phyloP scores from a whole-genome alignment of 2,329 filamentous ascomycete genomes.

The Plectosphaerella plurivora region DNA sequence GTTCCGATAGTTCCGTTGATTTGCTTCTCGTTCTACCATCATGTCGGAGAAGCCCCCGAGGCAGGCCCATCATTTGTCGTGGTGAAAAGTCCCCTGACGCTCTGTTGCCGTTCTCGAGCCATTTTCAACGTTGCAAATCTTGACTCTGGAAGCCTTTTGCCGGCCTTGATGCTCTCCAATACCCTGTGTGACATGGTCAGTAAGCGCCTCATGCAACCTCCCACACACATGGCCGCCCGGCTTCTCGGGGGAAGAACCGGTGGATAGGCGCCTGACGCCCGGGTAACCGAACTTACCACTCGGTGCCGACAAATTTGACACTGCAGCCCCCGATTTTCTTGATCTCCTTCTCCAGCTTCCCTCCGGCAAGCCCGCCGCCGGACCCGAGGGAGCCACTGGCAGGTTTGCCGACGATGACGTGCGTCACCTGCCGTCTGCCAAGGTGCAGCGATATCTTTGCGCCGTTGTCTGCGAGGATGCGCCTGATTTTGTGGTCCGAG shows the following conservation, averaged over 20 bases:
- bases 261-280: background rate
- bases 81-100: slow-evolving; percentile 51
- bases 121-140: slow-evolving; percentile 63
- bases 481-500: slow-evolving; percentile 83
- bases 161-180: slow-evolving; percentile 75
- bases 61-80: background rate
- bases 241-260: slow-evolving; percentile 4
- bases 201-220: background rate
- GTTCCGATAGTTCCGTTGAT: no score
- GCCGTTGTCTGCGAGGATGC: slow-evolving; percentile 69
- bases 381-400: slow-evolving; percentile 44
- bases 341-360: slow-evolving; percentile 81
- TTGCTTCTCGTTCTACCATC: background rate
- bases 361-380: slow-evolving; percentile 70
- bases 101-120: slow-evolving; percentile 57
- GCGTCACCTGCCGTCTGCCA: slow-evolving; percentile 71
- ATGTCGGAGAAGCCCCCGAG: background rate
- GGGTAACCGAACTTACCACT: slow-evolving; percentile 66
- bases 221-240: background rate
- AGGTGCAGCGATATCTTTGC: slow-evolving; percentile 67
- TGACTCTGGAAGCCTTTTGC: slow-evolving; percentile 70
- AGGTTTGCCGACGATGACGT: slow-evolving; percentile 73
- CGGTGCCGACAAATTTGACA: slow-evolving; percentile 74
- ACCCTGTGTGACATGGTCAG: slow-evolving; percentile 47
- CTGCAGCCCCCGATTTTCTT: slow-evolving; percentile 59